Evolutionary conservation across 2,329 filamentous ascomycete genomes (phyloP), one percentile per base, ranked within the genome.

Genomic region (Pezizomycotina sp.): DNA sequence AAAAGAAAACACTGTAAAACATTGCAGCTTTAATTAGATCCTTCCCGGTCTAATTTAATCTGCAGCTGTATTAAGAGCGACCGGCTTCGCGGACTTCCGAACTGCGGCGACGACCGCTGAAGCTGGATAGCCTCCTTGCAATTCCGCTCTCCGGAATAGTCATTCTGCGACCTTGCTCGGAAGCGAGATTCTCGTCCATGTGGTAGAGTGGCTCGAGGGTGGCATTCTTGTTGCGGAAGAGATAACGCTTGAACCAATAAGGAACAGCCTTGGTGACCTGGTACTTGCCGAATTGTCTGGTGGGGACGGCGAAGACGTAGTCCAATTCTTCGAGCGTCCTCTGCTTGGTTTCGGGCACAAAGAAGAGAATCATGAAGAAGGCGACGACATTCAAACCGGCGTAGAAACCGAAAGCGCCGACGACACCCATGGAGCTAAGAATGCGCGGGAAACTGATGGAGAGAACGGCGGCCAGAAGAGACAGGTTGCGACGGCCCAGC

Each of bases 401-500:
- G 44, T 72, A 72, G 32, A 68, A 59, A 2, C 61, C 59, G 47
- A 71, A 71, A 0, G 66, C 61, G 2, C 67, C 66, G 3, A 62
- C 50, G 1, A 63, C 59, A 2, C 57, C 55, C 1, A 66, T 45
- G 7, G 52, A 49, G 2, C 54, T 53, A 8, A 74, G 55, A 56
- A 74, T 64, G 29, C 66, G 59, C 2, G 71, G 71, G 49, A 74
- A 72, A 0, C 70, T 75, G 33, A 78, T 66, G n/a, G 66, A 65
- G 28, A 74, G 57, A 0, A 77, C 65, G 66, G 62, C 5, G 59
- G 64, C 57, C 64, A 68, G 56, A 66, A 67, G 43, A 75, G 60
- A 44, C 71, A 75, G 1, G 71, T 77, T 1, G 74, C 70, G 6
- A 78, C 74, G 5, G 72, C 68, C 56, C 67, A 77, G 0, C 65